Evolutionary conservation across 176 grass and related monocot species (phyloP), one percentile per base, ranked within the genome.

Genomic region (Saccharum spontaneum): DNA sequence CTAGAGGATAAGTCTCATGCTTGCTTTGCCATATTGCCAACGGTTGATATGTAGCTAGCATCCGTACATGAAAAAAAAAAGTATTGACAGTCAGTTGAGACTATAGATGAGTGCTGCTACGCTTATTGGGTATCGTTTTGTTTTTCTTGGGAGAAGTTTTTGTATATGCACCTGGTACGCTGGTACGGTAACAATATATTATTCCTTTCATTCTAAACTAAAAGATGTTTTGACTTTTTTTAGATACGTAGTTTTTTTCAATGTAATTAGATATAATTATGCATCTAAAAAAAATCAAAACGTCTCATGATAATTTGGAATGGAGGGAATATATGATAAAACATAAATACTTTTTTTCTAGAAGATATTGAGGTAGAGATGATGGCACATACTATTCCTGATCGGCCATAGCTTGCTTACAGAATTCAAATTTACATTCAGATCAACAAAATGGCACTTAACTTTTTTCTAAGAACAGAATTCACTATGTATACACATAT

Each of bases 1-100:
- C 7, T 75, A 23, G 28, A 23, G 71, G 82, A 75, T 84, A 84
- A 75, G 71, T 64, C 36, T 71, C 34, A 59, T 22, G 24, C 26
- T 31, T 66, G 23, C 39, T 67, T 65, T 78, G 39, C 23, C 65
- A 54, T 70, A 28, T 38, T 69, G 79, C 3, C 18, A 26, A 20
- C 11, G 26, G 49, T 52, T 44, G 38, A 20, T 23, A 61, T 61
- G 2, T 37, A 37, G 33, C 33, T 41, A 10, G 55, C 37, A 31
- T 79, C 59, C 57, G 76, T 65, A 63, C 76, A 44, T 4, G 10
- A 0, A 28, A 26, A 8, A 16, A 26, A 8, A 16, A 26, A 1
- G 14, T 38, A 30, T 31, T 39, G 36, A 11, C 33, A 36, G 33
- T 0, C 10, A n/a, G 74, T 38, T 8, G 37, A 38, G 1, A 50